Conservation (phyloP, 805 yeast genomes). For the Hemisphaericaspora nanyangensis region DNA sequence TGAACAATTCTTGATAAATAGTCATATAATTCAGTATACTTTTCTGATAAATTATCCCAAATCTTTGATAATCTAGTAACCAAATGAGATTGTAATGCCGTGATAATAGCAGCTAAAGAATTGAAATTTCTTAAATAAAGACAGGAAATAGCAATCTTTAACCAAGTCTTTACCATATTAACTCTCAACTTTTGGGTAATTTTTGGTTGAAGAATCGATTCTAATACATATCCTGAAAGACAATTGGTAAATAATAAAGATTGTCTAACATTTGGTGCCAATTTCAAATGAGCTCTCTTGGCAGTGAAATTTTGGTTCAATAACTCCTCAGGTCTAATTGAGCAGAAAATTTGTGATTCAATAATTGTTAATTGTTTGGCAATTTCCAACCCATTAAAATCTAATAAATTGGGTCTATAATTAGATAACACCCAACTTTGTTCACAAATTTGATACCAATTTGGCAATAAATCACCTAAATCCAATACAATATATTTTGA, state of each 20-base stretch:
- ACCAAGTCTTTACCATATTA: slow-evolving; percentile 62
- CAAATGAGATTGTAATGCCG: slow-evolving; percentile 69
- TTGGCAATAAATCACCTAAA: slow-evolving; percentile 34
- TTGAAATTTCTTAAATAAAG: slow-evolving; percentile 72
- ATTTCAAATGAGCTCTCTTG: slow-evolving; percentile 52
- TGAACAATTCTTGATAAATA: slow-evolving; percentile 66
- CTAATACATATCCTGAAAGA: slow-evolving; percentile 68
- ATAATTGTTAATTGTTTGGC: slow-evolving; percentile 75
- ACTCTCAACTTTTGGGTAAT: slow-evolving; percentile 47
- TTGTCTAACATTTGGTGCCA: slow-evolving; percentile 61
- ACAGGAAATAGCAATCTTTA: slow-evolving; percentile 69
- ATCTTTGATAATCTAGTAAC: slow-evolving; percentile 57
- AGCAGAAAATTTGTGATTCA: slow-evolving; percentile 63
- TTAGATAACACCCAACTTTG: slow-evolving; percentile 56
- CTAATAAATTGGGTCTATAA: slow-evolving; percentile 49
- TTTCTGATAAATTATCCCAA: slow-evolving; percentile 57
- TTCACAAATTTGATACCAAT: slow-evolving; percentile 50
- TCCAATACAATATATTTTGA: slow-evolving; percentile 28
- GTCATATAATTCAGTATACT: slow-evolving; percentile 58
- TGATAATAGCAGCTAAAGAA: slow-evolving; percentile 74
- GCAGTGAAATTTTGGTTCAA: slow-evolving; percentile 61
- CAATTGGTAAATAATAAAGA: slow-evolving; percentile 68
- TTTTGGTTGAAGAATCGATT: slow-evolving; percentile 57
- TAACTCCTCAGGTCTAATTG: slow-evolving; percentile 62
- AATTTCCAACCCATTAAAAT: slow-evolving; percentile 65